phyloP scores from a whole-genome alignment of 257 asterid genomes.

The Parsonsia alboflavescens region DNA sequence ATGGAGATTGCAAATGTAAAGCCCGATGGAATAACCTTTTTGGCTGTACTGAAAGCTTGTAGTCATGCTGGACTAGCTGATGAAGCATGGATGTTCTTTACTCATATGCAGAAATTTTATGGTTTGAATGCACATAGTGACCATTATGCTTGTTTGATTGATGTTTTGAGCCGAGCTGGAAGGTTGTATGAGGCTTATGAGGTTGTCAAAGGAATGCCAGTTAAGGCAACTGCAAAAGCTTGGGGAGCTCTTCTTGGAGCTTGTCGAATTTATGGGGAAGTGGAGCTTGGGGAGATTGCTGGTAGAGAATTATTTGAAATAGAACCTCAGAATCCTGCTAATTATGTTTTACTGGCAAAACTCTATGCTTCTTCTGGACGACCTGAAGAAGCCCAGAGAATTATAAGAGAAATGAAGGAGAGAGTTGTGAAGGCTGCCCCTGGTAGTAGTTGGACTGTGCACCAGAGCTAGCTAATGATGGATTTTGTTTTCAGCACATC shows the following conservation, averaged over 20 bases:
- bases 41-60: conserved; percentile 48
- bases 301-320: conserved; percentile 41
- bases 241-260: conserved; percentile 57
- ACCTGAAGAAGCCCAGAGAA: conserved; percentile 27
- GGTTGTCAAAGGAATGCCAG: conserved; percentile 34
- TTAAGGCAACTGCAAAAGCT: conserved; percentile 43
- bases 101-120: conserved; percentile 23
- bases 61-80: conserved; percentile 48
- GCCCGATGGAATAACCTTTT: conserved; percentile 42
- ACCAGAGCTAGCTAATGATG: conserved; percentile 10
- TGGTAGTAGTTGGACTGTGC: conserved; percentile 44
- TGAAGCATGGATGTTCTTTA: conserved; percentile 32
- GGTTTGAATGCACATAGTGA: conserved; percentile 37
- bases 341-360: conserved; percentile 36
- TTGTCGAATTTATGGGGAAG: conserved; percentile 45
- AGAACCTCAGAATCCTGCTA: conserved; percentile 48
- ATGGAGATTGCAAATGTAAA: conserved; percentile 37
- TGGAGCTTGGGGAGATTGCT: conserved; percentile 46
- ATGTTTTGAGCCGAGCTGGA: conserved; percentile 44
- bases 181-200: conserved; percentile 41
- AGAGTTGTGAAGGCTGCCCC: conserved; percentile 36
- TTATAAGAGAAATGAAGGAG: conserved; percentile 38
- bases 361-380: conserved; percentile 33
- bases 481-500: not conserved
- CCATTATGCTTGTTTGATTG: conserved; percentile 46